A percentile compares a stretch with the other conserved stretches of the same genome.
Conservation (phyloP, 305 asterid genomes). For the Salvia sclarea region DNA sequence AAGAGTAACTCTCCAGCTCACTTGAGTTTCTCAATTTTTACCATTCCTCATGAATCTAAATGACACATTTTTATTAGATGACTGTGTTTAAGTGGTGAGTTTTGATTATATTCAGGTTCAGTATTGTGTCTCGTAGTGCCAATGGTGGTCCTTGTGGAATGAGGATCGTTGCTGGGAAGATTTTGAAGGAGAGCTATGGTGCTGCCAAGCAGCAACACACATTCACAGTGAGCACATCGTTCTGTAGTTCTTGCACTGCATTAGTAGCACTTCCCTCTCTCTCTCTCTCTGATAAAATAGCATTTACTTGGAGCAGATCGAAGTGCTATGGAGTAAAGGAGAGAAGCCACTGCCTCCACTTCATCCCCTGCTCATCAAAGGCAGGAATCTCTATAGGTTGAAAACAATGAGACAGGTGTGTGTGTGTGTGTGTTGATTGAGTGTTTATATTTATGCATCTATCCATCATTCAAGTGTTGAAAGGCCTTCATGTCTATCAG, state of each 20-base stretch:
- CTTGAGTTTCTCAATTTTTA: background rate
- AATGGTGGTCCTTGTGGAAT: slow-evolving; percentile 75
- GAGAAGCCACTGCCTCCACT: slow-evolving; percentile 81
- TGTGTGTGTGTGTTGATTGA: background rate
- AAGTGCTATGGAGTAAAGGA: slow-evolving; percentile 91
- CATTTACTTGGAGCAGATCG: slow-evolving; percentile 54
- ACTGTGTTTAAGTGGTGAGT: slow-evolving; percentile 8
- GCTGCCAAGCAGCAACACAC: slow-evolving; percentile 96
- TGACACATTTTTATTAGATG: background rate
- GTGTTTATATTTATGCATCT: slow-evolving; percentile 16
- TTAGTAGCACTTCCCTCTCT: background rate
- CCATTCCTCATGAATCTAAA: background rate
- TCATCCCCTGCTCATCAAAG: slow-evolving; percentile 89
- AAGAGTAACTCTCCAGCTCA: slow-evolving; percentile 52
- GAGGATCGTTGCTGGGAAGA: slow-evolving; percentile 69
- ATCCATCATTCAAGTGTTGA: background rate
- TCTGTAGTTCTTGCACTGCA: slow-evolving; percentile 2
- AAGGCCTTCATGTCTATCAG: slow-evolving; percentile 34
- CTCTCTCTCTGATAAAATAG: background rate
- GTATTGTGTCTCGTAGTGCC: slow-evolving; percentile 70
- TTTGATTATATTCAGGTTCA: slow-evolving; percentile 58
- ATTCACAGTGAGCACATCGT: slow-evolving; percentile 57
- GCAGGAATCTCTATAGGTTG: slow-evolving; percentile 83
- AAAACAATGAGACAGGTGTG: slow-evolving; percentile 82
- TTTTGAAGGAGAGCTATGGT: slow-evolving; percentile 92